Base-by-base conservation (phyloP, 225 moss, liverwort and hornwort genomes). In the Polytrichum commune region DNA sequence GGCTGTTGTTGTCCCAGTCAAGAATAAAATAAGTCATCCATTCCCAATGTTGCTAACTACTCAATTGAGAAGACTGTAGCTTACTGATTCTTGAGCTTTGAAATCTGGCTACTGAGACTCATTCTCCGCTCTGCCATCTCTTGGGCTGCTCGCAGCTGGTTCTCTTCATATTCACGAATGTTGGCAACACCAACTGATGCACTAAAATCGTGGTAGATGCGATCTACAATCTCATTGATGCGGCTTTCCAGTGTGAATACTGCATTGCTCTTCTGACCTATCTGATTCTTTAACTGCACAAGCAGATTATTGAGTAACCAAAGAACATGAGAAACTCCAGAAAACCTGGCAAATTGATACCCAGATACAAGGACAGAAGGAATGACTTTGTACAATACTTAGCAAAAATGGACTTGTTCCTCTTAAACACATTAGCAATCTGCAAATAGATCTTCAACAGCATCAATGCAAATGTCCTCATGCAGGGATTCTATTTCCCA, bases 101-200 rank as follows among this genome's bases (percentile, higher is more conserved):
- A 85, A 28, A 95, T 98, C 82, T 95, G 95, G 74, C 86, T 95
- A 62, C 62, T 95, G 5, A 98, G 83, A 64, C 89, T 82, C 98
- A 98, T 90, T 82, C 82, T 85, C 71, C 93, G 82, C 74, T 93
- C 98, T 25, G 92, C 91, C 64, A 82, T 82, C 75, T 95, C 98
- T 81, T 98, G 92, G 57, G 90, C 93, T 78, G 77, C 92, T 77
- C 91, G 90, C 54, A 98, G 85, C 72, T 98, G 95, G 83, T 95
- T 95, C 74, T 98, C 98, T 81, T 98, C 93, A 79, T 95, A 98
- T 70, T 98, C 95, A 27, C 98, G 91, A 69, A 98, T 98, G 76
- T 95, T 98, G 22, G 98, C 90, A 76, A 98, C 98, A 66, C 98
- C 95, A 60, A 98, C 98, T 64, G 98, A 98, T 30, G 85, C 87